Percentiles rank a stretch among this genome's conserved stretches.
phyloP scores from a whole-genome alignment of 805 yeast genomes.

The Kregervanrija pseudodelftensis region DNA sequence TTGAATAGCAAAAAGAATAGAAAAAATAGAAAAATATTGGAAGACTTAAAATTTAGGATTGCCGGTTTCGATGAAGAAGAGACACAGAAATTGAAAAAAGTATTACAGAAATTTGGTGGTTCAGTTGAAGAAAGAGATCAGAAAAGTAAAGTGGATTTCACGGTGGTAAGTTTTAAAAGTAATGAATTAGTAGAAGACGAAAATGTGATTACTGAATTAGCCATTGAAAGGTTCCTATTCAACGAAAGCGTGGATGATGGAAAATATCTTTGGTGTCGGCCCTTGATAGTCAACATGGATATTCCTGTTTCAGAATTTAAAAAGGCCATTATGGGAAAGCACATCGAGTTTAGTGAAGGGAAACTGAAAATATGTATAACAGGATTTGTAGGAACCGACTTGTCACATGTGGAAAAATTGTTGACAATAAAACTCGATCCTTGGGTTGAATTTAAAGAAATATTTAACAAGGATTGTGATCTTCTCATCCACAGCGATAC shows the following conservation, averaged over 20 bases:
- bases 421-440: slow-evolving; percentile 42
- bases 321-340: neutral
- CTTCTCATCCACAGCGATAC: slow-evolving; percentile 36
- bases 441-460: slow-evolving; percentile 41
- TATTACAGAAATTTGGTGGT: slow-evolving; percentile 21
- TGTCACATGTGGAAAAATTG: slow-evolving; percentile 35
- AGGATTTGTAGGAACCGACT: slow-evolving; percentile 26
- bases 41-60: slow-evolving; percentile 12
- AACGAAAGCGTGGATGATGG: slow-evolving; percentile 12
- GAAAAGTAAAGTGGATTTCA: slow-evolving; percentile 6
- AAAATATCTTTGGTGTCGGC: slow-evolving; percentile 18
- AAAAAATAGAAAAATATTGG: slow-evolving; percentile 10
- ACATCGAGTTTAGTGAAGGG: neutral
- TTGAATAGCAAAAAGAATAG: neutral
- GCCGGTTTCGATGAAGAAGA: slow-evolving; percentile 16
- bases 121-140: neutral
- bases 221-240: slow-evolving; percentile 24
- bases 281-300: slow-evolving; percentile 4
- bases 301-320: neutral
- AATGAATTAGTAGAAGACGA: neutral
- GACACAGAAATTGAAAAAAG: slow-evolving; percentile 15
- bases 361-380: slow-evolving; percentile 20
- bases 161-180: slow-evolving; percentile 16
- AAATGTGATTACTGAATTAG: slow-evolving; percentile 21
- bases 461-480: slow-evolving; percentile 45